Evolutionary conservation across 495 filamentous ascomycete species (phyloP), one percentile per base, ranked within the genome.

Genomic region (Oleoguttula mirabilis): DNA sequence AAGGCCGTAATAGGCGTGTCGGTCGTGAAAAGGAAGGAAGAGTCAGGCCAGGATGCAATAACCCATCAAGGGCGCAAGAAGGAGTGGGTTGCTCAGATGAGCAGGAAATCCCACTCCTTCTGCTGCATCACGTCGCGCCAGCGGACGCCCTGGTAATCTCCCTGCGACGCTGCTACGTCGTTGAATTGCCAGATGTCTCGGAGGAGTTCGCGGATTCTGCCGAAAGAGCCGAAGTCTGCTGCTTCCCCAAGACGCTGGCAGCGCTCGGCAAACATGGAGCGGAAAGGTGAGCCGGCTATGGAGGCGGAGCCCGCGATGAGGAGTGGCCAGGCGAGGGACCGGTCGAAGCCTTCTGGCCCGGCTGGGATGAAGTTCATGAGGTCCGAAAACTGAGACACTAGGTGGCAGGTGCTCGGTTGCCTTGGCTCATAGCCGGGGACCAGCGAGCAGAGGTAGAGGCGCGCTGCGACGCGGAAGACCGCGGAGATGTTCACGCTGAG

Each of bases 51-150:
- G 45, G 39, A 48, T 36, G 45, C 23, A 30, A 21, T 19, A 27
- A 20, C 47, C 41, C 47, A 33, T 43, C 47, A 40, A 44, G 47
- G 41, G 47, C 21, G 23, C 23, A 28, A 14, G 12, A 23, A 32
- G 20, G 5, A 23, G 31, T n/a, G n/a, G n/a, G n/a, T n/a, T n/a
- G n/a, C 21, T 36, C 41, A 94, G 57, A 96, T 86, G 60, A 98
- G 71, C 57, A 98, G 67, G 68, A 82, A 88, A 57, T 88, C 82
- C 88, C 84, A 94, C 52, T 77, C 77, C 63, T 88, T 88, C 59
- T 78, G 77, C 65, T 73, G 73, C 90, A 95, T 95, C 48, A 90
- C 70, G 63, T 95, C 86, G 64, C 90, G 71, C 90, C 90, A 98
- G 72, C 85, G 84, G 56, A 90, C 75, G 64, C 77, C 75, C 59